phyloP scores from a whole-genome alignment of 2,329 filamentous ascomycete species.

The Pyricularia sp. region DNA sequence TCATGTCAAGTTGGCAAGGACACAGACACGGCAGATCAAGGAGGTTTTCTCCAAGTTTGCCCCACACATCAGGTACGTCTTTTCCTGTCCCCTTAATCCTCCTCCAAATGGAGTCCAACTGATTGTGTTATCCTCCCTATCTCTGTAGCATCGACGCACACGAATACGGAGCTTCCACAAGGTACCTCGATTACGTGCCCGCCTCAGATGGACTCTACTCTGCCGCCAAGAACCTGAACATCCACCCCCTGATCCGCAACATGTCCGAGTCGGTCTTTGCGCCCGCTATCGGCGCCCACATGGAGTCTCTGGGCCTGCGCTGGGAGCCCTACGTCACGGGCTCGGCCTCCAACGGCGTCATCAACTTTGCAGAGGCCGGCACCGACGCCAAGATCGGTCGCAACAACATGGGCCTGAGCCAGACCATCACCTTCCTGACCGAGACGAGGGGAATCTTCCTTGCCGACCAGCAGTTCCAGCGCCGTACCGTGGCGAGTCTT shows the following conservation, averaged over 20 bases:
- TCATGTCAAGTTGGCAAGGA: constrained; percentile 3
- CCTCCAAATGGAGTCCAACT: neutral
- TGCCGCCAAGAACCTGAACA: constrained; percentile 4
- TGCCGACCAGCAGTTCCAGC: constrained; percentile 4
- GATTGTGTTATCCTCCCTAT: neutral
- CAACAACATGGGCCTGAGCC: constrained; percentile 1
- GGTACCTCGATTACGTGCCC: neutral
- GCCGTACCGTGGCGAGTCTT: neutral
- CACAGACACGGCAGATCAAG: constrained; percentile 3
- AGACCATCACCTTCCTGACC: constrained; percentile 3
- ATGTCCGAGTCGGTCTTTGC: constrained; percentile 4
- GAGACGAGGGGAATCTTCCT: constrained; percentile 4
- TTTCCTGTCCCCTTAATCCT: neutral
- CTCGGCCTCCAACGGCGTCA: neutral
- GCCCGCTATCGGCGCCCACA: neutral
- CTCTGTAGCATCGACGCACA: neutral
- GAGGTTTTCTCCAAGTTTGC: neutral
- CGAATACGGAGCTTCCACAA: neutral
- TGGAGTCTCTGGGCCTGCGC: constrained; percentile 2
- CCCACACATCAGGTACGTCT: constrained; percentile 1
- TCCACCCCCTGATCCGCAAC: constrained; percentile 2
- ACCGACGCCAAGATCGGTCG: constrained; percentile 2
- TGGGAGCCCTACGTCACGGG: constrained; percentile 3
- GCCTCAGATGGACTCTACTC: neutral
- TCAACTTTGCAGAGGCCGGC: constrained; percentile 1